These are phyloP conservation scores for Nissolia schottii DNA, from an alignment of 306 rosid species.

Conservation along the genomic window DNA sequence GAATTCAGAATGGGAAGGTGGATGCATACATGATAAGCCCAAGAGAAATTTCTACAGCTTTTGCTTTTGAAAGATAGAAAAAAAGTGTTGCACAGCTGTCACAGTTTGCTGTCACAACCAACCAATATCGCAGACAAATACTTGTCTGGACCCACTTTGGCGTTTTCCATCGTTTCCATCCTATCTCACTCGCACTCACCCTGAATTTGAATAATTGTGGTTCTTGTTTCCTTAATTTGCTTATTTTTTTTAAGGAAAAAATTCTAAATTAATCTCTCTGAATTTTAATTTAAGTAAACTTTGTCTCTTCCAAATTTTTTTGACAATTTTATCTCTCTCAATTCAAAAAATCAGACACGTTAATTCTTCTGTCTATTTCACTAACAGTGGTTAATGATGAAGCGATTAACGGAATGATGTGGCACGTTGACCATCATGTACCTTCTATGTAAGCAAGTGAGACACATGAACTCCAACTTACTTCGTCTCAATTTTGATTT, in stretches of 20 bases:
- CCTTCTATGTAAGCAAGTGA: too few relatives aligned
- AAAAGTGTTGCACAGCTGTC: too few relatives aligned
- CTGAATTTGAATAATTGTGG: neutral
- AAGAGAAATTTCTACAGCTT: neutral
- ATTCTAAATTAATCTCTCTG: too few relatives aligned
- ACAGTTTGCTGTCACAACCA: neutral
- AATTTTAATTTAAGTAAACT: neutral
- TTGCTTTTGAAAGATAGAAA: neutral
- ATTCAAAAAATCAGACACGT: too few relatives aligned
- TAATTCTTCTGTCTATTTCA: too few relatives aligned
- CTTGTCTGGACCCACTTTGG: slow-evolving; percentile 1
- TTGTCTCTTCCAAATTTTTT: neutral
- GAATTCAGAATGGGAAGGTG: neutral
- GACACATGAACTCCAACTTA: too few relatives aligned
- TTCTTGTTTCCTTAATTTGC: neutral
- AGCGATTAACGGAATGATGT: too few relatives aligned
- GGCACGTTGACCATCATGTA: too few relatives aligned
- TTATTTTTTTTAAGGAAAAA: neutral
- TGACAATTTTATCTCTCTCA: too few relatives aligned
- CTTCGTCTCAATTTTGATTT: too few relatives aligned
- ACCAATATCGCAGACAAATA: neutral
- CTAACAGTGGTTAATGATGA: too few relatives aligned
- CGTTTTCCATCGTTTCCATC: neutral
- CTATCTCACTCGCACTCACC: slow-evolving; percentile 17
- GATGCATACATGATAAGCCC: neutral